Conservation (phyloP, 2,329 filamentous ascomycete species). For the Phialophora macrospora region DNA sequence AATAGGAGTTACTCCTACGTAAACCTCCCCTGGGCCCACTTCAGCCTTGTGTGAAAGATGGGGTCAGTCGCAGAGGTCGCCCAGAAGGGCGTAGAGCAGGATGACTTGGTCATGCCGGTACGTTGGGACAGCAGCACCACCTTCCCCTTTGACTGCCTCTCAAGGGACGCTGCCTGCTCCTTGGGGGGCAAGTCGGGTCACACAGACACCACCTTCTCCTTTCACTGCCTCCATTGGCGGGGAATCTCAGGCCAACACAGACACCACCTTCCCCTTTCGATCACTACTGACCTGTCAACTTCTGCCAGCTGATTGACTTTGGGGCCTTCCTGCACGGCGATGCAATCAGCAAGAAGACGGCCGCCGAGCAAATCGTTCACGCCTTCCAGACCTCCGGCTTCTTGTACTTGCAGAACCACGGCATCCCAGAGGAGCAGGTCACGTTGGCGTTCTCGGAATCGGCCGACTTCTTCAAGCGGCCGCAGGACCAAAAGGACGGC, state of each 20-base stretch:
- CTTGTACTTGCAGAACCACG: slow-evolving; percentile 82
- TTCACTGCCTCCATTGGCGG: not conserved
- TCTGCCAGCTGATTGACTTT: slow-evolving; percentile 74
- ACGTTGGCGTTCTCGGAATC: slow-evolving; percentile 69
- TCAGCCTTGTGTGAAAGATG: slow-evolving; percentile 39
- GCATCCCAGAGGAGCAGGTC: slow-evolving; percentile 66
- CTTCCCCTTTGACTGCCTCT: not conserved
- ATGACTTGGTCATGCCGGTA: slow-evolving; percentile 53
- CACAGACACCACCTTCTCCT: slow-evolving; percentile 8
- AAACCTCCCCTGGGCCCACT: slow-evolving; percentile 19
- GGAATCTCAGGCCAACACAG: not conserved
- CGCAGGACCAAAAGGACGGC: slow-evolving; percentile 65
- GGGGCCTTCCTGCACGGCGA: slow-evolving; percentile 70
- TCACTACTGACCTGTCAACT: not conserved
- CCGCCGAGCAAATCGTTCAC: slow-evolving; percentile 72
- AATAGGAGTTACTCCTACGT: not conserved
- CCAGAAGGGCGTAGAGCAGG: slow-evolving; percentile 47
- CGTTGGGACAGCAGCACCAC: slow-evolving; percentile 7
- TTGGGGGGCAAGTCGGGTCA: not conserved
- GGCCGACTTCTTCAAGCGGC: slow-evolving; percentile 71
- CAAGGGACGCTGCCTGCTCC: not conserved
- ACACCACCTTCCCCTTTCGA: slow-evolving; percentile 20
- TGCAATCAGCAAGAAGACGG: slow-evolving; percentile 62
- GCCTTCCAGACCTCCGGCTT: slow-evolving; percentile 89
- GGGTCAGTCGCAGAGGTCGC: slow-evolving; percentile 22